Evolutionary conservation across 2,329 filamentous ascomycete species (phyloP), one percentile per base, ranked within the genome.

Genomic region (Chaetomium sp.): DNA sequence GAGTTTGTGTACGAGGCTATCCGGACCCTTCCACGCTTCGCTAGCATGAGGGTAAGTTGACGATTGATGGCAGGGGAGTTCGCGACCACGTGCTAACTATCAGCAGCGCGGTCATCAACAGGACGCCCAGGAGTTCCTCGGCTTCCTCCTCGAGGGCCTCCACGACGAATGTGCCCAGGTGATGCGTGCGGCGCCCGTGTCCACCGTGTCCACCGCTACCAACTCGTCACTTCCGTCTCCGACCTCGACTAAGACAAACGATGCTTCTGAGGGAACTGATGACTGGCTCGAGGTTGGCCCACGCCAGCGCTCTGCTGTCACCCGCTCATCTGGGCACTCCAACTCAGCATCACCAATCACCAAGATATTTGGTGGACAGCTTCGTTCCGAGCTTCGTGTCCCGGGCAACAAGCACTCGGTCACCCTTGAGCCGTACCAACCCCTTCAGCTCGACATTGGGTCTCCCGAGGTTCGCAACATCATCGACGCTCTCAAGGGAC

Each of bases 1-100:
- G 91, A 96, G 67, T 96, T 95, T 70, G 89, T 99, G 19, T 99
- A 97, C 68, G 88, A 96, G 59, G 89, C 91, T 42, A 95, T 97
- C 67, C 85, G 88, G 65, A 84, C 88, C 64, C 78, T 96, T 55
- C 87, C 91, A 44, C 85, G 91, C 52, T 99, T 99, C 71, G 86
- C 89, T 32, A 89, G 87, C 67, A 96, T 99, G 91, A 86, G 88
- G 69, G 88, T 91, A 77, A 71, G 85, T 75, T 40, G 48, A 14
- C 2, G 1, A 14, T 42, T 27, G 19, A 42, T 63, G 32, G 5
- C 33, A 38, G 6, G 6, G 0, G 4, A 1, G 32, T 8, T 27
- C 34, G 41, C 7, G 49, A 9, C 12, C 11, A 11, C 6, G 5
- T 11, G 48, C 65, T 68, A 59, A 67, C 60, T 56, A 71, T 61